phyloP scores from a whole-genome alignment of 805 yeast species.

The Candida sphagnicola region DNA sequence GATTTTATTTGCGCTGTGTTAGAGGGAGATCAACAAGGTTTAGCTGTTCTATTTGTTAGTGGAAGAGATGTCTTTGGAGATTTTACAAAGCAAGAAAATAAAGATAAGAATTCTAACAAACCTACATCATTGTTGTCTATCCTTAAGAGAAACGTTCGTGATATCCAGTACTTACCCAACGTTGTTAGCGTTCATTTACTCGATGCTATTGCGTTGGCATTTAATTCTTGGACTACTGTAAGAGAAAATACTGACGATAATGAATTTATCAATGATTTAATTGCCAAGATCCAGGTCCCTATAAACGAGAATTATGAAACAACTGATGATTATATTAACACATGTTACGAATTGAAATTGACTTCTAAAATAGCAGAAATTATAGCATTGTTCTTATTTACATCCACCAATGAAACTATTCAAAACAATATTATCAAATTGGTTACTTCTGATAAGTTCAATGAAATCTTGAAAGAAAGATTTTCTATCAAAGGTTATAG shows the following conservation, averaged over 20 bases:
- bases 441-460: constrained; percentile 36
- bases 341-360: constrained; percentile 54
- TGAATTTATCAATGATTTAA: constrained; percentile 41
- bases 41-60: constrained; percentile 66
- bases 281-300: constrained; percentile 23
- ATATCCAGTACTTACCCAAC: constrained; percentile 53
- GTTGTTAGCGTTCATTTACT: constrained; percentile 63
- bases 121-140: constrained; percentile 47
- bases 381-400: constrained; percentile 66
- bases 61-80: constrained; percentile 49
- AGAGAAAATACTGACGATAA: constrained; percentile 49
- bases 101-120: constrained; percentile 14
- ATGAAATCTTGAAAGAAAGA: constrained; percentile 20
- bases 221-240: constrained; percentile 72
- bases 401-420: constrained; percentile 43
- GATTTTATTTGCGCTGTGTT: constrained; percentile 65
- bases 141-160: constrained; percentile 51
- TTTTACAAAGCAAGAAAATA: constrained; percentile 15
- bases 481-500: constrained; percentile 47
- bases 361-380: constrained; percentile 71
- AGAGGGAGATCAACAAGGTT: constrained; percentile 72
- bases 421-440: constrained; percentile 39
- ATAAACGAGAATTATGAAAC: constrained; percentile 12
- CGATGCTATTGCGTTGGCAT: constrained; percentile 70
- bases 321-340: constrained; percentile 22